Base-by-base conservation (phyloP, 2,329 filamentous ascomycete species). In the Diaporthe destruens region DNA sequence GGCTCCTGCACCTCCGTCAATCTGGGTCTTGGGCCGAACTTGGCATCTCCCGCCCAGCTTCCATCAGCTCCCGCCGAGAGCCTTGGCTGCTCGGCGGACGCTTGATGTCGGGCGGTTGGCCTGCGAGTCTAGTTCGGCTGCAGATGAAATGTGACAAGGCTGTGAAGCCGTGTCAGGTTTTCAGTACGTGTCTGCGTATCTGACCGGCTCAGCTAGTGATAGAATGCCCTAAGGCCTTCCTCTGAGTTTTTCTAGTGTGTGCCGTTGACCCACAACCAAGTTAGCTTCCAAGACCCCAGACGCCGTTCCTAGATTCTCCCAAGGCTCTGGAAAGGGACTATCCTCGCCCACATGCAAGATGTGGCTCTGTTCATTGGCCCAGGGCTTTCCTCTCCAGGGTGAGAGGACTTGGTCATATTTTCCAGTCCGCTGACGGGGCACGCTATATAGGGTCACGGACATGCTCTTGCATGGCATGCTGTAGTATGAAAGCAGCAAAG, bases 61-160 rank as follows among this genome's bases (percentile, higher is more conserved):
- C 61, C 61, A 29, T 44, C 61, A 25, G 29, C 44, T 65, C 3
- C 61, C 61, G 20, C 44, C 61, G 11, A 65, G 61, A 20, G 29
- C 25, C 61, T 65, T 65, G 61, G 61, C 61, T n/a, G 44, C 61
- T 65, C 12, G 61, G 61, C 61, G 61, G 61, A 65, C 61, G 61
- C 44, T 65, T 65, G 6, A 65, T 20, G 8, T 23, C n/a, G 29
- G 18, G 44, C 61, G 12, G 61, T 65, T 65, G 44, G 44, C 61
- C 44, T 51, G 44, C 44, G 25, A 14, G 3, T 18, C 6, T 39
- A 7, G n/a, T 20, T 23, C 29, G 29, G 61, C 29, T 4, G 36
- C 20, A 12, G 42, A 42, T 29, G 42, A 65, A 65, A 36, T 65
- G 25, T 2, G 61, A 32, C 61, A 25, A 65, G 61, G 61, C 61